Base-by-base conservation (phyloP, 2,329 filamentous ascomycete genomes). In the Claviceps sp. region DNA sequence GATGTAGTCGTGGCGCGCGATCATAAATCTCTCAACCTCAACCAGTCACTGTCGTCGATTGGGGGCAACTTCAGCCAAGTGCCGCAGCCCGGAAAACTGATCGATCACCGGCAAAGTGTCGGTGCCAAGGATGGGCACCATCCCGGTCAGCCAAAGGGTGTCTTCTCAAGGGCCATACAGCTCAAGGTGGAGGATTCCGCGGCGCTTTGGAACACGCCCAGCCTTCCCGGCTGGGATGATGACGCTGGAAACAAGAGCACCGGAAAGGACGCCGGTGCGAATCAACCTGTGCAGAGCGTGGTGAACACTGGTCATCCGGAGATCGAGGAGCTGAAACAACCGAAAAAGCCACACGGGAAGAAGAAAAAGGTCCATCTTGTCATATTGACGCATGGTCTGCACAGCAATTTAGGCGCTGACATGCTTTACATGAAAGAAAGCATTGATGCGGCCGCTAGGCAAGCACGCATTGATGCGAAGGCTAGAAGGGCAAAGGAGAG, bases 381-480 rank as follows among this genome's bases (percentile, higher is more conserved):
- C 24, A 76, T 98, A 37, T 70, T 98, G 48, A 97, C 93, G 0
- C 93, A 98, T 70, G 93, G 93, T 0, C 68, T 98, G 56, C 93
- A 98, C 67, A 95, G 91, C 68, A 98, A 98, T 65, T 75, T 96
- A 13, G 88, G 93, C 5, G 86, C 89, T 22, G 93, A 98, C 65
- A 95, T 98, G 93, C 74, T 98, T 20, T 98, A 87, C 64, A 71
- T 98, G 65, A 98, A 98, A 64, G 93, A 98, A 68, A 95, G 88
- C 67, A 97, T 98, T 56, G 93, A 98, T 69, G 81, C 82, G 30
- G 83, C 87, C 2, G 85, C 84, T 4, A 84, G 74, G 60, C 82
- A 91, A 63, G 85, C 87, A 30, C 83, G 84, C 59, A 71, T 81
- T 48, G 84, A 87, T 65, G 80, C 82, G 40, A 83, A 76, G 63